Evolutionary conservation across 2,329 filamentous ascomycete genomes (phyloP).

Genomic region (Fusarium sp.): DNA sequence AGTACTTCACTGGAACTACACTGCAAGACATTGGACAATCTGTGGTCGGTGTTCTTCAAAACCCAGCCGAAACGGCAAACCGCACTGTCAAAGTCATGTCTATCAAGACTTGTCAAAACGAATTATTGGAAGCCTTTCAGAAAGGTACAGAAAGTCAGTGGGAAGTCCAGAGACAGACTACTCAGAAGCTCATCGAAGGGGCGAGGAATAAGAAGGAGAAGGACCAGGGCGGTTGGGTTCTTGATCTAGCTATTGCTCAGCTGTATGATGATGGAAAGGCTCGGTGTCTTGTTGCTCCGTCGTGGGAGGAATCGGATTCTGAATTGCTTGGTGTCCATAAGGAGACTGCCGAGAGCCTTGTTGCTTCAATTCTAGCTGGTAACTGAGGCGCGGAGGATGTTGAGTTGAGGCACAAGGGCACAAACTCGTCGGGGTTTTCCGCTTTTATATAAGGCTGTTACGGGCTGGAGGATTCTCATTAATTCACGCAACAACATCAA

Average conservation of each 20-base stretch:
- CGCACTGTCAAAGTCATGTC: slow-evolving; percentile 26
- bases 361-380: slow-evolving; percentile 5
- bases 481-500: not conserved
- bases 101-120: slow-evolving; percentile 33
- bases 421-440: no score
- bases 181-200: slow-evolving; percentile 14
- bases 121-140: slow-evolving; percentile 21
- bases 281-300: slow-evolving; percentile 13
- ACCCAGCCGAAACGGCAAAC: slow-evolving; percentile 25
- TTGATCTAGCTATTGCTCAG: slow-evolving; percentile 33
- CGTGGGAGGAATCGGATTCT: slow-evolving; percentile 31
- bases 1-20: slow-evolving; percentile 30
- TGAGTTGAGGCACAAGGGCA: no score
- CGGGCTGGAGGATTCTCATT: no score
- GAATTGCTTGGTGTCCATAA: slow-evolving; percentile 5
- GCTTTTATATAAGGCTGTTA: no score
- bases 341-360: slow-evolving; percentile 7
- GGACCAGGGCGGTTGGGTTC: slow-evolving; percentile 19
- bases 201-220: slow-evolving; percentile 19
- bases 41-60: slow-evolving; percentile 28
- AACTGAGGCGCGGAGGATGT: not conserved
- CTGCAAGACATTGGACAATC: slow-evolving; percentile 31
- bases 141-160: slow-evolving; percentile 6
- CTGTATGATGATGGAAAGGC: slow-evolving; percentile 15
- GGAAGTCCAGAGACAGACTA: slow-evolving; percentile 8